These are phyloP conservation scores for Ophiocytium majus DNA, from an alignment of 352 stramenopile genomes.

Conservation along the genomic window DNA sequence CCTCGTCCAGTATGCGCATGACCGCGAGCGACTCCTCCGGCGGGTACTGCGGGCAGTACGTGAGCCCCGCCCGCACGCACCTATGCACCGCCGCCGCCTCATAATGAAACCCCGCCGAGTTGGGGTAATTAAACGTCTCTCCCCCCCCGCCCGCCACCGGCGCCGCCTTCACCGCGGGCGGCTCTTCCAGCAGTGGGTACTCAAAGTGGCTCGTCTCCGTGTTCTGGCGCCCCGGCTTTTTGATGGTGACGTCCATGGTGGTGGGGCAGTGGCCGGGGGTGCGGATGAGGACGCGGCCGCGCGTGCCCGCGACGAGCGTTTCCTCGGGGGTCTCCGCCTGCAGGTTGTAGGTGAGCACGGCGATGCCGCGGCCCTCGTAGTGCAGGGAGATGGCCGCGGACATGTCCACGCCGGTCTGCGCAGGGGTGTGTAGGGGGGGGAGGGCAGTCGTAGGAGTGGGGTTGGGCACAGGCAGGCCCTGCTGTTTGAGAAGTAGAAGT, in stretches of 20 bases:
- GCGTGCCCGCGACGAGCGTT: constrained; percentile 70
- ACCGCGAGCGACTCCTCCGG: constrained; percentile 64
- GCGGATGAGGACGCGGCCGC: constrained; percentile 68
- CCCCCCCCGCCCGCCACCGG: constrained; percentile 25
- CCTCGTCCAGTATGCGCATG: constrained; percentile 66
- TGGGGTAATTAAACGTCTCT: constrained; percentile 63
- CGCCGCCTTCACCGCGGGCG: constrained; percentile 52
- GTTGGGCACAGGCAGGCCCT: too few relatives aligned
- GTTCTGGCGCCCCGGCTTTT: constrained; percentile 53
- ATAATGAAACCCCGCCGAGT: constrained; percentile 72
- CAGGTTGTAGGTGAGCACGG: constrained; percentile 54
- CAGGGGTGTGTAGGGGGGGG: not conserved
- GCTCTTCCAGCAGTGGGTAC: constrained; percentile 63
- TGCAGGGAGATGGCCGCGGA: constrained; percentile 47
- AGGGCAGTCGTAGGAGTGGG: not conserved
- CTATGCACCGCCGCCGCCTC: constrained; percentile 69
- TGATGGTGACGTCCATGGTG: constrained; percentile 60
- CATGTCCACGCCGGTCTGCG: constrained; percentile 63
- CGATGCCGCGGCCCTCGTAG: constrained; percentile 46
- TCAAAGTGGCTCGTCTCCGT: constrained; percentile 48
- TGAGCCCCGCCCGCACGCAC: constrained; percentile 62
- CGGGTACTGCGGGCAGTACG: constrained; percentile 63
- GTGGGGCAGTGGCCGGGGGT: constrained; percentile 66
- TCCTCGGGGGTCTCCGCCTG: constrained; percentile 65
- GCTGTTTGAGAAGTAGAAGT: too few relatives aligned